Evolutionary conservation across 1,284 basidiomycete genomes (phyloP), one percentile per base, ranked within the genome.

Genomic region (Leccinum fuscescens): DNA sequence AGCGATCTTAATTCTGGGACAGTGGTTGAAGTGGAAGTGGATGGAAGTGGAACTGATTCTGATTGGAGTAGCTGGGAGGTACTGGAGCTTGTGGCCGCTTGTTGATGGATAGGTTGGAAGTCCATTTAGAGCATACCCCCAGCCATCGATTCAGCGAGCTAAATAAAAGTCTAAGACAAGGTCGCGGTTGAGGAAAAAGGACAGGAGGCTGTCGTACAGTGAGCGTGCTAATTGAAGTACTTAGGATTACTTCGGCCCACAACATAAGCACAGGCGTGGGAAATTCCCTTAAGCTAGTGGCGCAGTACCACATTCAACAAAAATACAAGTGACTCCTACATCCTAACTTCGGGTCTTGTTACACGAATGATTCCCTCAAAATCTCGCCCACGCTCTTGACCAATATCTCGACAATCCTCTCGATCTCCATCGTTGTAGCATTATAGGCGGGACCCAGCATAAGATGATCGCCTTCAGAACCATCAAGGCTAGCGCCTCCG

Each of bases 41-140:
- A 71, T 67, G 63, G 74, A 70, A 72, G 71, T 69, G 66, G 76
- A 62, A 55, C 68, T 65, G 64, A 66, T 69, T 79, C 76, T 73
- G 77, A 74, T 72, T 78, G 70, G 65, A 68, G 70, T 64, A 71
- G 74, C 57, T 73, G 76, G 29, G 62, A 66, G 61, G 62, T 73
- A 77, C 80, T 85, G 76, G 83, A 81, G 81, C 77, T 84, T 75
- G 82, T 84, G 82, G 83, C 85, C 83, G 85, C 84, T 81, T 80
- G 80, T 73, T 81, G 79, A 80, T 88, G 78, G 74, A 77, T 79
- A 79, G 81, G 80, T 86, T 80, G 79, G 85, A 88, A 84, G 86
- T 90, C 88, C 88, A 90, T 90, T 89, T 90, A 90, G 86, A 84
- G 79, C 79, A 82, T 86, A 81, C 86, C 77, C 83, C 83, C 83